Evolutionary conservation across 495 filamentous ascomycete species (phyloP).

Genomic region (Podospora pseudocomata): DNA sequence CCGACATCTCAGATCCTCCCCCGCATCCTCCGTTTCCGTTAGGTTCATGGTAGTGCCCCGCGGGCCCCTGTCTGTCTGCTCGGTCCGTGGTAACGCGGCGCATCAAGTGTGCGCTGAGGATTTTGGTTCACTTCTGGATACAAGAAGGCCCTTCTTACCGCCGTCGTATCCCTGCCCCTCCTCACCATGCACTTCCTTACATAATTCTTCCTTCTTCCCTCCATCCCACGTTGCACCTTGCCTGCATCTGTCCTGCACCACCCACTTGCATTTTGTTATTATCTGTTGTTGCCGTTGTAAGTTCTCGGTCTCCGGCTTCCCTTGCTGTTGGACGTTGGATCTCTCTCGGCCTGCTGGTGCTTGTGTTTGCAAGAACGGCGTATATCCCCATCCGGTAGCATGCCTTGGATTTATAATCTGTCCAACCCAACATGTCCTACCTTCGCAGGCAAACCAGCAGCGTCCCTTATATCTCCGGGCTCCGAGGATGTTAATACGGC

Average conservation of each 20-base stretch:
- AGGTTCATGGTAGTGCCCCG: constrained; percentile 3
- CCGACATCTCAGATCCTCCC: constrained; percentile 10
- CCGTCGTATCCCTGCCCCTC: constrained; percentile 20
- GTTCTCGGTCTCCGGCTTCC: not conserved
- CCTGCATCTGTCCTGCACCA: constrained; percentile 15
- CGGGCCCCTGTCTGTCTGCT: not conserved
- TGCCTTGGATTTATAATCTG: constrained; percentile 21
- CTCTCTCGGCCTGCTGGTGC: not conserved
- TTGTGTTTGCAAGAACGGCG: not conserved
- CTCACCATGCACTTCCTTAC: constrained; percentile 18
- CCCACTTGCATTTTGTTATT: constrained; percentile 14
- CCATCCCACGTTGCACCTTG: constrained; percentile 7
- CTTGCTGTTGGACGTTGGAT: not conserved
- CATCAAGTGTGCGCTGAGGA: constrained; percentile 6
- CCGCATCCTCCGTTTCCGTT: constrained; percentile 3
- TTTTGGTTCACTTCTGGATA: constrained; percentile 8
- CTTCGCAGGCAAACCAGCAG: not conserved
- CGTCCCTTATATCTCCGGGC: constrained; percentile 2
- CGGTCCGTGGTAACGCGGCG: constrained; percentile 5
- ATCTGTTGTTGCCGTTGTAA: not conserved
- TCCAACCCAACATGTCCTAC: constrained; percentile 7
- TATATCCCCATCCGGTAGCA: not conserved
- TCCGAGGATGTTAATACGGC: constrained; percentile 9
- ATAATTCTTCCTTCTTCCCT: constrained; percentile 19
- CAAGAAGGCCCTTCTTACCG: constrained; percentile 13